A percentile compares a stretch with the other conserved stretches of the same genome.
phyloP scores from a whole-genome alignment of 495 filamentous ascomycete genomes.

The Evansstolkia leycettana region DNA sequence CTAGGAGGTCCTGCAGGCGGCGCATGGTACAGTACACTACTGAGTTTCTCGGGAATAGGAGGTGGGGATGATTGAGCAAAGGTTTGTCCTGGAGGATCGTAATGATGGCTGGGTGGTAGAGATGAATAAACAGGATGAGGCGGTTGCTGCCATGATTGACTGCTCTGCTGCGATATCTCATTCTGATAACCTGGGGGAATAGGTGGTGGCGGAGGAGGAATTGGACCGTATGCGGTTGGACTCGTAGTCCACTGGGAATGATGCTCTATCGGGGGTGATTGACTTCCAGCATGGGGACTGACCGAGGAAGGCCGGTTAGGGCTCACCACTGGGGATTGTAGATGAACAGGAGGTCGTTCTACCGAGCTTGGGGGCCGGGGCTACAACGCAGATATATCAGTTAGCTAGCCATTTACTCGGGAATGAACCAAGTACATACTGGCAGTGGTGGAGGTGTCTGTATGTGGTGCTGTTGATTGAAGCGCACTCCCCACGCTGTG shows the following conservation, averaged over 20 bases:
- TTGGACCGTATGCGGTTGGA: conserved; percentile 12
- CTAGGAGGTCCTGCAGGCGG: background rate
- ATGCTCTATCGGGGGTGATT: conserved; percentile 6
- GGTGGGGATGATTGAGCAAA: background rate
- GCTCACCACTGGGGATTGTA: conserved; percentile 9
- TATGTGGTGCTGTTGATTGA: conserved; percentile 24
- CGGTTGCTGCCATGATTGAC: conserved; percentile 13
- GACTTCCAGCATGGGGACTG: conserved; percentile 6
- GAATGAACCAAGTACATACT: conserved; percentile 16
- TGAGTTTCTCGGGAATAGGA: background rate
- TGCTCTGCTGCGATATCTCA: conserved; percentile 9
- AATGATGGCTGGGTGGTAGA: conserved; percentile 16
- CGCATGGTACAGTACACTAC: background rate
- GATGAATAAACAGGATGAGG: conserved; percentile 12
- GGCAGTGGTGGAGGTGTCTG: conserved; percentile 34
- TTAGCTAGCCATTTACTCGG: background rate
- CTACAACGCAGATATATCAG: conserved; percentile 8
- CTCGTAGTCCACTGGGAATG: conserved; percentile 13
- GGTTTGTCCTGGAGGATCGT: conserved; percentile 9
- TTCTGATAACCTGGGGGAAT: conserved; percentile 24
- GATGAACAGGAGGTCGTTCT: conserved; percentile 11
- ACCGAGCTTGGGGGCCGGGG: conserved; percentile 29
- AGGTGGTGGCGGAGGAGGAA: conserved; percentile 16
- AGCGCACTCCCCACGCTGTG: conserved; percentile 32
- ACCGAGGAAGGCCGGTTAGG: conserved; percentile 6